Evolutionary conservation across 306 rosid genomes (phyloP).

Genomic region (Quillaja saponaria): DNA sequence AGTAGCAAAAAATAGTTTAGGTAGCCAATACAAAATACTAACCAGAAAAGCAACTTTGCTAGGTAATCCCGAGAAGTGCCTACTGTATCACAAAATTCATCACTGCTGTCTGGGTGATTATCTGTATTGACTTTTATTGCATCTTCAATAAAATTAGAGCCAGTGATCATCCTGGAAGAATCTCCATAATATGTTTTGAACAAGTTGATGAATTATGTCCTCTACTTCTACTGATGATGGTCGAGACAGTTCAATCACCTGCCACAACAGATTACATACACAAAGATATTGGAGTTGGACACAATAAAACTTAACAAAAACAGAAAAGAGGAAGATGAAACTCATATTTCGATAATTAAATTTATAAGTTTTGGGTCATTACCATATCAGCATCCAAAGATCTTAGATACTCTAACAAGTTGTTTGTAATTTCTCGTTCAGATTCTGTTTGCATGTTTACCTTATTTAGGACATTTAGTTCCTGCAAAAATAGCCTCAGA

Average conservation of each 20-base stretch:
- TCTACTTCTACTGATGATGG: constrained; percentile 86
- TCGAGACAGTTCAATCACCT: constrained; percentile 82
- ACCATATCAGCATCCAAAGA: constrained; percentile 91
- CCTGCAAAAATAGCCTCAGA: constrained; percentile 52
- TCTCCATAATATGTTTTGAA: constrained; percentile 60
- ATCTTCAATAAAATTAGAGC: constrained; percentile 44
- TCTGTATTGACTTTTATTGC: constrained; percentile 42
- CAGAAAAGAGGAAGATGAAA: neutral
- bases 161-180: constrained; percentile 54
- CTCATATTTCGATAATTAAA: neutral
- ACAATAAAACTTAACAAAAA: no score
- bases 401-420: constrained; percentile 81
- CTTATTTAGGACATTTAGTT: constrained; percentile 64
- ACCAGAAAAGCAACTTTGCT: constrained; percentile 98
- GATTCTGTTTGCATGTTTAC: constrained; percentile 61
- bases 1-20: neutral
- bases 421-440: constrained; percentile 64
- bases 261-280: constrained; percentile 29
- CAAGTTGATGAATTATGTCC: constrained; percentile 87
- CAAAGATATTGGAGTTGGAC: neutral
- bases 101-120: constrained; percentile 35
- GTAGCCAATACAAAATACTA: constrained; percentile 35
- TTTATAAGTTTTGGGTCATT: constrained; percentile 14
- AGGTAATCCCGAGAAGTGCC: constrained; percentile 88
- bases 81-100: constrained; percentile 48